phyloP scores from a whole-genome alignment of 2,329 filamentous ascomycete species.

The Cytospora piceicola region DNA sequence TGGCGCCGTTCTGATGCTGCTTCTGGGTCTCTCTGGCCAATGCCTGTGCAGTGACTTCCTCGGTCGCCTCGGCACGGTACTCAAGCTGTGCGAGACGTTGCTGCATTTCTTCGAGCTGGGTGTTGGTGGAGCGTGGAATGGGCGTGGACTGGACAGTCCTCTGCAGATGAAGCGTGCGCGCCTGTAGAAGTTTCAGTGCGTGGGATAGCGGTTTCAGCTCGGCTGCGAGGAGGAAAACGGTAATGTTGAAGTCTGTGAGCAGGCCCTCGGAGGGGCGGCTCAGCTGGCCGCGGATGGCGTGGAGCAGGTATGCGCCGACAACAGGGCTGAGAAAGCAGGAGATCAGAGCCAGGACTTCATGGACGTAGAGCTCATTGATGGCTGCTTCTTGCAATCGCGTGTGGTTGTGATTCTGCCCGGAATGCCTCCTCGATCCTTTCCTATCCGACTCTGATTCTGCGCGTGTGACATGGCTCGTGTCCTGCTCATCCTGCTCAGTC shows the following conservation, averaged over 20 bases:
- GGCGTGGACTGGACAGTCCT: conserved; percentile 65
- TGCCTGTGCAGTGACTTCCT: conserved; percentile 34
- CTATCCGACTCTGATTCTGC: conserved; percentile 6
- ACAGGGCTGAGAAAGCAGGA: conserved; percentile 81
- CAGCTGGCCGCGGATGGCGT: conserved; percentile 78
- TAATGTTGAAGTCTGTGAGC: conserved; percentile 90
- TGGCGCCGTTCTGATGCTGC: conserved; percentile 39
- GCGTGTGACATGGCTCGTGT: conserved; percentile 28
- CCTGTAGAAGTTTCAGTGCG: conserved; percentile 77
- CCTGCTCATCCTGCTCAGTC: conserved; percentile 30
- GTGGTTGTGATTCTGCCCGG: conserved; percentile 5
- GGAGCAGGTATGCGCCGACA: conserved; percentile 80
- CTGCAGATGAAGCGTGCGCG: conserved; percentile 81
- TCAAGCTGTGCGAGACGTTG: conserved; percentile 74
- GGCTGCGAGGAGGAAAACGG: conserved; percentile 84
- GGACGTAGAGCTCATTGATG: conserved; percentile 67
- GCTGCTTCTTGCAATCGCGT: conserved; percentile 43
- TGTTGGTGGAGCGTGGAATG: conserved; percentile 41
- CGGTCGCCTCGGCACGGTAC: conserved; percentile 50
- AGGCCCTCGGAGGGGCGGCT: conserved; percentile 83
- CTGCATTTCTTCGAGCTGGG: conserved; percentile 60
- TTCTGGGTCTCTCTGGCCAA: conserved; percentile 34
- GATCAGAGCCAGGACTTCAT: conserved; percentile 75
- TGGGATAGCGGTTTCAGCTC: conserved; percentile 85
- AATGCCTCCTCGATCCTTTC: background rate